These are phyloP conservation scores for Pythium aquatile DNA, from an alignment of 352 stramenopile genomes.

Conservation along the genomic window DNA sequence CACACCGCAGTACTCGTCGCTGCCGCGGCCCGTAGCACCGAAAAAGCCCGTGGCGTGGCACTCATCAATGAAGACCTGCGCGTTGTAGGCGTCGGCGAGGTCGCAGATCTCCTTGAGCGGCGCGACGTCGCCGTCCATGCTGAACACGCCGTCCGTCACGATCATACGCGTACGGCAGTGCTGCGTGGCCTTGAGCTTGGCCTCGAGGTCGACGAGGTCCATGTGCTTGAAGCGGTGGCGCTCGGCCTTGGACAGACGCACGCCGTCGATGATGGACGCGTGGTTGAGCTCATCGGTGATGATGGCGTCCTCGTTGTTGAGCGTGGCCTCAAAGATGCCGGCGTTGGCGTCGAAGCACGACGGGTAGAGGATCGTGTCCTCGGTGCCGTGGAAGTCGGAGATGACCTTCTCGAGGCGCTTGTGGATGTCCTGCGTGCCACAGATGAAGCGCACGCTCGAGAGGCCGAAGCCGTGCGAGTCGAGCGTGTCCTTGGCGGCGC, in stretches of 20 bases:
- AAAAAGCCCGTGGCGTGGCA: conserved; percentile 95
- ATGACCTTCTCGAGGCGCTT: conserved; percentile 90
- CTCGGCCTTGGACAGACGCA: conserved; percentile 93
- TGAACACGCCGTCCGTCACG: conserved; percentile 94
- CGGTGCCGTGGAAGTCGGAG: conserved; percentile 92
- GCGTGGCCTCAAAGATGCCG: conserved; percentile 88
- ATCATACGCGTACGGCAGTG: conserved; percentile 90
- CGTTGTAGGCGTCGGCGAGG: conserved; percentile 91
- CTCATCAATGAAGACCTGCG: conserved; percentile 93
- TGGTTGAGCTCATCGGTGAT: conserved; percentile 94
- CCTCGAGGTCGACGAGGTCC: conserved; percentile 90
- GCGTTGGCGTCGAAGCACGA: conserved; percentile 95
- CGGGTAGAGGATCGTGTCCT: conserved; percentile 94
- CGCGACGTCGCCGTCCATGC: conserved; percentile 94
- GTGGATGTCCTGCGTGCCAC: conserved; percentile 93
- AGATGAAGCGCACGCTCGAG: conserved; percentile 94
- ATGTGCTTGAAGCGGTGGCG: conserved; percentile 93
- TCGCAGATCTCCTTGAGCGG: conserved; percentile 89
- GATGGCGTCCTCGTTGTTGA: conserved; percentile 90
- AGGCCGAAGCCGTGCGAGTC: conserved; percentile 89
- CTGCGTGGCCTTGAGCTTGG: conserved; percentile 87
- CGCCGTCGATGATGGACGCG: conserved; percentile 94
- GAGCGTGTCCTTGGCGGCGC: conserved; percentile 80
- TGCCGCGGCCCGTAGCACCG: conserved; percentile 88
- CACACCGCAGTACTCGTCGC: conserved; percentile 90